Evolutionary conservation across 176 grass and related monocot genomes (phyloP).

Genomic region (Phoenix roebelenii): DNA sequence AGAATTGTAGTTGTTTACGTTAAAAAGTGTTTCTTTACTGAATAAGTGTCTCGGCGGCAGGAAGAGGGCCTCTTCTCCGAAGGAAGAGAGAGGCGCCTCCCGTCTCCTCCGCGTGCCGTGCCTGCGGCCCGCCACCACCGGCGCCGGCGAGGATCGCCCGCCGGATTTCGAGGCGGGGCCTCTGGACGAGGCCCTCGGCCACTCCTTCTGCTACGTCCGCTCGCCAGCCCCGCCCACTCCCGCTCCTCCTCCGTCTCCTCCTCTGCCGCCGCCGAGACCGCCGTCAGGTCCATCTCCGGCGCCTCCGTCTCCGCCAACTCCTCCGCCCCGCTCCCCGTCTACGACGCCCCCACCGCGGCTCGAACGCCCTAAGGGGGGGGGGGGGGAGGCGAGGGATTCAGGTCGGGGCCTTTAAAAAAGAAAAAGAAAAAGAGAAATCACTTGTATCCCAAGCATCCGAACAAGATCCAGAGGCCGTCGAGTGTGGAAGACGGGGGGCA

Average conservation of each 20-base stretch:
- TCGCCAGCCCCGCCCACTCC: constrained; percentile 45
- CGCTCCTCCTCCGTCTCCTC: constrained; percentile 48
- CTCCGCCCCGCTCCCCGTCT: constrained; percentile 26
- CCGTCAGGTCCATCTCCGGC: constrained; percentile 44
- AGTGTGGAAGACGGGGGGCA: no score
- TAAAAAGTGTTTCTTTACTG: no score
- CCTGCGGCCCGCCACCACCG: constrained; percentile 7
- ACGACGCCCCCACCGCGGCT: constrained; percentile 14
- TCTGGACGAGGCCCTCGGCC: constrained; percentile 73
- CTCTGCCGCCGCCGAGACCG: neutral
- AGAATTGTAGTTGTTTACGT: no score
- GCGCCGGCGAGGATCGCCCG: constrained; percentile 9
- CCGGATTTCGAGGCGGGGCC: constrained; percentile 28
- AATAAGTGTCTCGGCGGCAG: constrained; percentile 2
- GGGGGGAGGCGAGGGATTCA: no score
- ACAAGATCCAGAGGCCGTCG: no score
- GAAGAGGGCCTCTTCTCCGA: constrained; percentile 17
- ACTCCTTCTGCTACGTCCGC: constrained; percentile 74
- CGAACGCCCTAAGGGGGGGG: no score
- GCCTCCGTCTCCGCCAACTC: constrained; percentile 61
- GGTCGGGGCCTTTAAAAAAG: no score
- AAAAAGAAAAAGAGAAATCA: no score
- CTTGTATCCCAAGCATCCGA: no score
- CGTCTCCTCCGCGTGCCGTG: constrained; percentile 57
- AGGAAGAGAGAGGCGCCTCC: constrained; percentile 32